These are phyloP conservation scores for Coniochaeta hoffmannii DNA, from an alignment of 2,329 filamentous ascomycete species.

Conservation along the genomic window DNA sequence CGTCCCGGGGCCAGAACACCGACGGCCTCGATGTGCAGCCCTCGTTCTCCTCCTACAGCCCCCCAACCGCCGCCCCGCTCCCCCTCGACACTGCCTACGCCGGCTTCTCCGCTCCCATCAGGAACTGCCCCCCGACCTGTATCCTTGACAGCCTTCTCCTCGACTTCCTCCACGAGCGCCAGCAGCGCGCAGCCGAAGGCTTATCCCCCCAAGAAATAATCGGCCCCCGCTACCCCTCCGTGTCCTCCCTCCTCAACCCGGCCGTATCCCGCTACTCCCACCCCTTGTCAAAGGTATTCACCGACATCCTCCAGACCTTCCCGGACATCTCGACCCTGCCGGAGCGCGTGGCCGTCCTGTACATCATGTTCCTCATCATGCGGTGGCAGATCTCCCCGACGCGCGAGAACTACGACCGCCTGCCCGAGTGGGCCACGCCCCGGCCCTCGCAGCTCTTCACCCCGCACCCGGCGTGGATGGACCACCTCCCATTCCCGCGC, in stretches of 20 bases:
- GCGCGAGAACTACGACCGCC: conserved; percentile 67
- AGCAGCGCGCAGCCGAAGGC: conserved; percentile 58
- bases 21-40: conserved; percentile 3
- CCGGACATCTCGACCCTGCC: conserved; percentile 71
- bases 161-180: conserved; percentile 67
- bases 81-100: background rate
- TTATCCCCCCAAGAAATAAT: conserved; percentile 57
- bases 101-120: conserved; percentile 28
- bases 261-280: conserved; percentile 56
- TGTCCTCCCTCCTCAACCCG: conserved; percentile 71
- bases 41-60: background rate
- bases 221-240: conserved; percentile 72
- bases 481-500: conserved; percentile 70
- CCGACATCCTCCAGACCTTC: conserved; percentile 78
- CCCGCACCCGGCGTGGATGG: conserved; percentile 73
- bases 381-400: conserved; percentile 79
- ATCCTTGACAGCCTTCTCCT: conserved; percentile 73
- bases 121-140: conserved; percentile 63
- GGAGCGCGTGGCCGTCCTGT: conserved; percentile 74
- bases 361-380: conserved; percentile 82
- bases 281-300: conserved; percentile 76
- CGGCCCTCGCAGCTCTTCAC: conserved; percentile 56
- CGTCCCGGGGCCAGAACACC: background rate
- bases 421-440: conserved; percentile 69
- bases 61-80: background rate